Evolutionary conservation across 805 yeast species (phyloP), one percentile per base, ranked within the genome.

Genomic region (Myxozyma lipomycoides): DNA sequence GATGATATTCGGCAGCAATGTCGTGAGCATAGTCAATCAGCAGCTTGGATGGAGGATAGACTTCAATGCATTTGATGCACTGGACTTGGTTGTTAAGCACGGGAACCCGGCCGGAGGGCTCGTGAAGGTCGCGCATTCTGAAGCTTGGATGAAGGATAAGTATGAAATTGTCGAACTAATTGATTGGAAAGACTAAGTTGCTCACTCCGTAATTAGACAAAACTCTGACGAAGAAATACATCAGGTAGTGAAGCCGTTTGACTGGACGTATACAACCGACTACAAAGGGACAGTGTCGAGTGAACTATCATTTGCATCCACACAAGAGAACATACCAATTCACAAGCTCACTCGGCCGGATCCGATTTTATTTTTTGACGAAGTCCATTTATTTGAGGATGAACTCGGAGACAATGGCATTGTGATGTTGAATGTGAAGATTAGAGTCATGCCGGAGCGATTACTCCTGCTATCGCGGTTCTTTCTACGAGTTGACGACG

Each of bases 341-440:
- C 79, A 81, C 12, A 81, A 82, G 63, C 73, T 93, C 36, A 72
- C 79, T 32, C 72, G 75, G 51, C 88, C 84, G 4, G 96, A 88
- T 62, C 95, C 95, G 1, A 93, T 93, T 40, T 64, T 88, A 48
- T 89, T 86, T 66, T 93, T 80, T 64, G 97, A 89, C 64, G 97
- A 91, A 61, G 79, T 88, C 73, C 79, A 86, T 4, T 71, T 93
- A 28, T 93, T 79, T 65, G 99, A 93, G 65, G 99, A 93, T 64
- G 99, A 93, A 66, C 73, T 93, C 48, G 98, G 95, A 3, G 99
- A 93, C 66, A 93, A 91, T 66, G 99, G 99, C 5, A 84, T 88
- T 17, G 79, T 95, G 0, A 77, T 86, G 48, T 69, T 86, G 48
- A 80, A 81, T 46, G 81, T 83, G 32, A 90, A 90, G 67, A 78